Evolutionary conservation across 75 land plant species (phyloP).

Genomic region (Gnetum montanum): DNA sequence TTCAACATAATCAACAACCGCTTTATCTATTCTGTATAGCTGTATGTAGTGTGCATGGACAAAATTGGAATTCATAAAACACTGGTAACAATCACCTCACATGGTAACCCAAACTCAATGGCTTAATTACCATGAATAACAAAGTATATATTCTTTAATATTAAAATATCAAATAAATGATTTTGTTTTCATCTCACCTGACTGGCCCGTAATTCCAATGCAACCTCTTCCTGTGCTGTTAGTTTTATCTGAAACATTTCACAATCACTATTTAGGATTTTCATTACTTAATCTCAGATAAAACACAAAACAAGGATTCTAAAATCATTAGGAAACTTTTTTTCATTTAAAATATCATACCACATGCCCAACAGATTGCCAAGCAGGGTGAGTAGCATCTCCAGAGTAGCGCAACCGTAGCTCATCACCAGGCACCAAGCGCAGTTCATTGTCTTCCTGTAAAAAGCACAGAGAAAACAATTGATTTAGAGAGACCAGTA

Average conservation of each 20-base stretch:
- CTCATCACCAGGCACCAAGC: conserved; percentile 98
- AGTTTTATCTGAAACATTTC: conserved; percentile 63
- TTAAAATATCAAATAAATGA: not conserved
- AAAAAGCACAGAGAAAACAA: not conserved
- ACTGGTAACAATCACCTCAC: too few relatives aligned
- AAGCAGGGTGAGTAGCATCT: conserved; percentile 86
- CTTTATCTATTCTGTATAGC: too few relatives aligned
- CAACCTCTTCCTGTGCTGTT: conserved; percentile 99
- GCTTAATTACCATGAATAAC: too few relatives aligned
- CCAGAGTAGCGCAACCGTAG: conserved; percentile 91
- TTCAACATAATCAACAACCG: too few relatives aligned
- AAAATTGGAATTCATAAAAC: too few relatives aligned
- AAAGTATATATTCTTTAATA: too few relatives aligned
- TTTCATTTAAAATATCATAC: conserved; percentile 31
- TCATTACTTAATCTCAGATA: too few relatives aligned
- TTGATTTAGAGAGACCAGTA: too few relatives aligned
- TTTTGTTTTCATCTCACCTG: conserved; percentile 61
- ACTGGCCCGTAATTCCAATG: conserved; percentile 95
- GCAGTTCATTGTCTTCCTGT: conserved; percentile 97
- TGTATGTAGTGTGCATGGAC: too few relatives aligned
- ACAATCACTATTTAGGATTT: too few relatives aligned
- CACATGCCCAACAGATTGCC: conserved; percentile 99
- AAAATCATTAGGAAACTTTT: not conserved
- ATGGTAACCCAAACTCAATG: too few relatives aligned
- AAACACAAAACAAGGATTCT: not conserved